Base-by-base conservation (phyloP, 176 grass and related monocot genomes). In the Triticum urartu region DNA sequence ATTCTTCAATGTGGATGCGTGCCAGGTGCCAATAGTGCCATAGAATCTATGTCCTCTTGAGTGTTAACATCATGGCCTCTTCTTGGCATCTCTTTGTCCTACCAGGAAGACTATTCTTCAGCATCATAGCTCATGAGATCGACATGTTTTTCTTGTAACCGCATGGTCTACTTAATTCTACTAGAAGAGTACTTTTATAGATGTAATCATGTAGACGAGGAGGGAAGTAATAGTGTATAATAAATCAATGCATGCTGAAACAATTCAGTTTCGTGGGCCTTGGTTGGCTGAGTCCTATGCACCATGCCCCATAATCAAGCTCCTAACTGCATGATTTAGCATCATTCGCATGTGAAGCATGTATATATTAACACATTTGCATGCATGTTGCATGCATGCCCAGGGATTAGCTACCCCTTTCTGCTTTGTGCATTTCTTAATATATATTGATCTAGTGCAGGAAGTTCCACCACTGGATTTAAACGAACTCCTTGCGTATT, bases 401-500 rank as follows among this genome's bases (percentile, higher is more conserved):
- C 32, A 21, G 26, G 15, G 47, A 56, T 58, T 1, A 77, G 48
- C 74, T 38, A 65, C 6, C 68, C 9, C 25, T 79, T 28, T 68
- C 11, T 76, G 11, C 42, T 77, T 88, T 48, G 79, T 85, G 32
- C 58, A 72, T 80, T 81, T 54, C 11, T 48, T 86, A 79, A 91
- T 48, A 26, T 61, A 22, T 88, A 21, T 77, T n/a, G 18, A 20
- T 89, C 26, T 78, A 81, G 72, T 80, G 72, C 85, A 98, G 95
- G 89, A 93, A 61, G 85, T 98, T 90, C 91, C 85, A 52, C 93
- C 89, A 11, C 88, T 98, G 67, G 93, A 93, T 89, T 70, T 98
- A 63, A 88, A 81, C 17, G 95, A 98, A 89, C 93, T 95, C 86
- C 85, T 95, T 72, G 95, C 95, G 59, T 91, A 91, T 90, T 80